Evolutionary conservation across 768 basidiomycete genomes (phyloP), one percentile per base, ranked within the genome.

Genomic region (Gloeopeniophorella convolvens): DNA sequence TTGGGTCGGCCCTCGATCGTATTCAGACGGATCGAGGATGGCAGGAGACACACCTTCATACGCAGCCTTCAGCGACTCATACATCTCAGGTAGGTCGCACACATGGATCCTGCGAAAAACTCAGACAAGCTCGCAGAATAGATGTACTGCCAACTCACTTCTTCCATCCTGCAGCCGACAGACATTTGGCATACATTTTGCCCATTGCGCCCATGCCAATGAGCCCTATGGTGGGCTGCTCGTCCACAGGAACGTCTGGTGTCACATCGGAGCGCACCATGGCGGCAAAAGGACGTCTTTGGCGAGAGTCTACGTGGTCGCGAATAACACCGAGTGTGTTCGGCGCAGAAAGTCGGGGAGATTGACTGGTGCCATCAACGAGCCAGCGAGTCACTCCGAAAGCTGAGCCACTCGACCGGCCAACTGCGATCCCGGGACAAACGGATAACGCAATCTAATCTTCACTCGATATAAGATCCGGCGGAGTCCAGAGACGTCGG

Each of bases 181-280:
- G 72, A n/a, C 72, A 64, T 15, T 74, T 76, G 0, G 92, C 91
- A 64, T 97, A 98, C 92, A 98, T 91, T 62, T 72, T 73, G 2
- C 95, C 95, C 95, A 98, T 98, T 42, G 88, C 89, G 0, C 94
- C 94, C 93, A 97, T 96, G 2, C 95, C 94, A 54, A 96, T 96
- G 44, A 96, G 71, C 2, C 94, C 94, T 32, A 98, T 87, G 0
- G 77, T 75, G 5, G 89, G 89, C 58, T 92, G 89, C 21, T 71
- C 64, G 5, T 72, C 68, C 1, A 62, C 16, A 5, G 76, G 73
- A 8, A 65, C 59, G 9, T 63, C 61, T 16, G 67, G 67, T 6
- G 66, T 65, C 9, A 65, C 62, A 28, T 66, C 57, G 31, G 45
- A 33, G 13, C 36, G 23, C 18, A 46, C 43, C 57, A 58, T 58